Evolutionary conservation across 2,329 filamentous ascomycete species (phyloP).

Genomic region (Elsinoe batatas): DNA sequence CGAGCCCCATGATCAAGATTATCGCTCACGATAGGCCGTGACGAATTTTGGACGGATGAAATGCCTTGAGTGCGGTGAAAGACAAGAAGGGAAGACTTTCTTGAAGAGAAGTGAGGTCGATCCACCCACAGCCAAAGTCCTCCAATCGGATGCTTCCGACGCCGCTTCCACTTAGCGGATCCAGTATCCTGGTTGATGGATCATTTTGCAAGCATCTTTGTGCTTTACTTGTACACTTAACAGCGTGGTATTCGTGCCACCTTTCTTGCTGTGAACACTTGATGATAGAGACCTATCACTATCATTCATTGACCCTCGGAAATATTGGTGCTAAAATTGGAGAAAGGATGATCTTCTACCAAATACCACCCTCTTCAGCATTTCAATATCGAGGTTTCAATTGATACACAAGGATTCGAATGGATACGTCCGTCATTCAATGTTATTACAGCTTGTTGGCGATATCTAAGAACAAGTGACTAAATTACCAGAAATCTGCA

Average conservation of each 20-base stretch:
- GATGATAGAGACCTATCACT: too few species aligned
- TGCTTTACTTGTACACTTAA: not conserved
- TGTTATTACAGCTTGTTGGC: too few species aligned
- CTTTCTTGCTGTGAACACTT: too few species aligned
- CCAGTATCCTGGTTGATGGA: not conserved
- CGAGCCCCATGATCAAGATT: not conserved
- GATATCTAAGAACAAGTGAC: too few species aligned
- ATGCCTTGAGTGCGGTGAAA: not conserved
- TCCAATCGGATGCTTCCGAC: slow-evolving; percentile 4
- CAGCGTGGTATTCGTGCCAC: too few species aligned
- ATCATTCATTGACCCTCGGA: too few species aligned
- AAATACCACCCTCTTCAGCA: too few species aligned
- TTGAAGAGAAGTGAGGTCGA: not conserved
- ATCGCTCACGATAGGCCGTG: too few species aligned
- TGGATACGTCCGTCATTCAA: too few species aligned
- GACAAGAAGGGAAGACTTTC: not conserved
- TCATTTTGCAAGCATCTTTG: not conserved
- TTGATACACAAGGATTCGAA: too few species aligned
- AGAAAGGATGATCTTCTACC: not conserved
- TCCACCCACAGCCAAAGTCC: not conserved
- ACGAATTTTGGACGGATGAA: not conserved
- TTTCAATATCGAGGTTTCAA: too few species aligned
- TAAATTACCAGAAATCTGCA: too few species aligned
- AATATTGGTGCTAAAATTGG: not conserved
- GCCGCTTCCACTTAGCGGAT: not conserved